These are phyloP conservation scores for Eucalyptus viminalis DNA, from an alignment of 345 rosid species.

Conservation along the genomic window DNA sequence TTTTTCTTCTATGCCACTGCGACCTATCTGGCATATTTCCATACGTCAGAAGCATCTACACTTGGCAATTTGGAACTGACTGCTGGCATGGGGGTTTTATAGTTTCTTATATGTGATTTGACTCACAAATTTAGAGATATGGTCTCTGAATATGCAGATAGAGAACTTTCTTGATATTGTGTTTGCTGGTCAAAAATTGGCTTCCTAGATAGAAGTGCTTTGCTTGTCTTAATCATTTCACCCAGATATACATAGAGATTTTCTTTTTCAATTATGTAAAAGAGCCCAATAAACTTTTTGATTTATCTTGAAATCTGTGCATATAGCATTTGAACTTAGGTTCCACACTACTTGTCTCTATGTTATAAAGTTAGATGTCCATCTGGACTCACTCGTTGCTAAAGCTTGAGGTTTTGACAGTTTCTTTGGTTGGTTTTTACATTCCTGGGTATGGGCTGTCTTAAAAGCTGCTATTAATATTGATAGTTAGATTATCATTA, in stretches of 20 bases:
- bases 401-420: neutral
- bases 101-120: neutral
- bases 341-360: neutral
- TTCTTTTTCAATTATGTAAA: neutral
- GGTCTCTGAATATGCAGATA: neutral
- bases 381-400: neutral
- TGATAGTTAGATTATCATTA: neutral
- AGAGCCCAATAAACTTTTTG: neutral
- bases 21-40: neutral
- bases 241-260: neutral
- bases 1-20: neutral
- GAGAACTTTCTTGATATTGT: neutral
- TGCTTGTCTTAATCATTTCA: neutral
- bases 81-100: neutral
- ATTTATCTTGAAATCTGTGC: neutral
- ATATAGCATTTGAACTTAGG: neutral
- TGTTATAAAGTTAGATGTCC: neutral
- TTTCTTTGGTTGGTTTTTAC: neutral
- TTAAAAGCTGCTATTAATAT: neutral
- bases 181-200: neutral
- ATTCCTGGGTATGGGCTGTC: neutral
- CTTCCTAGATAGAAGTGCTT: neutral
- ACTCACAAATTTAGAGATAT: neutral
- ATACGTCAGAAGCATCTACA: neutral
- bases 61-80: neutral